A percentile compares a stretch with the other conserved stretches of the same genome.
phyloP scores from a whole-genome alignment of 768 basidiomycete genomes.

The Mycena latifolia region DNA sequence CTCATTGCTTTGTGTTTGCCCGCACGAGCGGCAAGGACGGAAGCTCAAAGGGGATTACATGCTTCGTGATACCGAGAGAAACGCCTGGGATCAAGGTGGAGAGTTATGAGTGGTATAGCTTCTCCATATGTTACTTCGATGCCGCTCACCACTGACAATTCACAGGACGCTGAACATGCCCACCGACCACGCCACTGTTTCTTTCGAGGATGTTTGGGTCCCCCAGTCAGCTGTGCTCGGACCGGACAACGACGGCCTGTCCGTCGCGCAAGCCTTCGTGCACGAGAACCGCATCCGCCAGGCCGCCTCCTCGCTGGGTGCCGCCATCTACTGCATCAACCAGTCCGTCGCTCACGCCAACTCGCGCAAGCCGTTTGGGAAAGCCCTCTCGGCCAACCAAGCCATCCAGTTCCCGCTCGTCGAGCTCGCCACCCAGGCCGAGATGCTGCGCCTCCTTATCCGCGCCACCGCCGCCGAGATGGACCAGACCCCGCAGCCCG shows the following conservation, averaged over 20 bases:
- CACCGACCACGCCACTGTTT: conserved; percentile 30
- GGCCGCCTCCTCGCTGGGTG: conserved; percentile 30
- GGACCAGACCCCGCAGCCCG: conserved; percentile 20
- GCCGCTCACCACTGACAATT: conserved; percentile 16
- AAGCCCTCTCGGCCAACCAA: conserved; percentile 29
- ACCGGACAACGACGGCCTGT: conserved; percentile 23
- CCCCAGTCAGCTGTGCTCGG: conserved; percentile 28
- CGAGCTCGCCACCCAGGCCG: conserved; percentile 28
- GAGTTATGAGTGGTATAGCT: conserved; percentile 26
- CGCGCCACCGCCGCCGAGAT: conserved; percentile 27
- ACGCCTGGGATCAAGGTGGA: conserved; percentile 27
- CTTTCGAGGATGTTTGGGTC: conserved; percentile 26
- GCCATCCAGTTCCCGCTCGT: conserved; percentile 31
- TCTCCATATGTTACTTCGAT: conserved; percentile 12
- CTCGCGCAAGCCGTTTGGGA: conserved; percentile 24
- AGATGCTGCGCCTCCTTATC: conserved; percentile 31
- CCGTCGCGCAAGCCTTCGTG: conserved; percentile 29
- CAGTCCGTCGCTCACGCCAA: conserved; percentile 26
- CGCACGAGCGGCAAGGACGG: conserved; percentile 27
- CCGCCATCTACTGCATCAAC: conserved; percentile 26
- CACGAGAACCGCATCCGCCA: conserved; percentile 33
- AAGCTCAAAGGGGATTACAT: conserved; percentile 26
- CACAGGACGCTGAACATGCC: conserved; percentile 31
- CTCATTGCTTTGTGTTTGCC: conserved; percentile 32
- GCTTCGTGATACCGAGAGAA: conserved; percentile 24